Evolutionary conservation across 2,329 filamentous ascomycete species (phyloP), one percentile per base, ranked within the genome.

Genomic region (Colletotrichum sp.): DNA sequence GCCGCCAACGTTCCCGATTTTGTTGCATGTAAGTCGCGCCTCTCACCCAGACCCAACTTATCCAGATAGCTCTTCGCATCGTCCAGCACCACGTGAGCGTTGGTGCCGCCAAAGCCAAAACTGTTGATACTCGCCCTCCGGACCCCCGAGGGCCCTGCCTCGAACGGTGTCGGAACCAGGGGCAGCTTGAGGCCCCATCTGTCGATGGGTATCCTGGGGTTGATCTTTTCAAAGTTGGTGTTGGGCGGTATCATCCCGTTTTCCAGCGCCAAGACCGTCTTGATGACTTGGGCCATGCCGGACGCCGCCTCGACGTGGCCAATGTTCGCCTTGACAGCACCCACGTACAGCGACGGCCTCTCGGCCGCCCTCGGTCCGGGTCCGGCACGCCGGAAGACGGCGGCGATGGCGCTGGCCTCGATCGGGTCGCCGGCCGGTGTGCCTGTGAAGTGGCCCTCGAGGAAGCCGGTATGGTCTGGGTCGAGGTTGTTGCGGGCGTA

Each of bases 351-450:
- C 21, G 21, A 30, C 34, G 26, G 34, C 21, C 36, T 26, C 59
- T 76, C 7, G 69, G 18, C 32, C 62, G 62, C 80, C 24, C 82
- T 78, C 59, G 44, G 83, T 7, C 84, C 36, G 28, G 36, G 83
- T 6, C 83, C 36, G 28, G 36, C 83, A 18, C 80, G 72, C 9
- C 84, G 82, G 39, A 90, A 86, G 0, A 88, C 85, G 9, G 84
- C 83, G 30, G 85, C 81, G 52, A 91, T 86, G 7, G 88, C 89
- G 16, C 81, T 82, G 1, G 88, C 87, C 75, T 92, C 90, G 26
- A 88, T 86, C 0, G 90, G 89, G 75, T 92, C 90, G 4, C 90
- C 91, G 4, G 87, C 87, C 36, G 84, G 84, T 24, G 90, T 92
- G 12, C 90, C 90, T 0, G 32, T 65, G 16, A 44, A 30, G 34